phyloP scores from a whole-genome alignment of 495 filamentous ascomycete genomes.

The Chaetomidium leptoderma region DNA sequence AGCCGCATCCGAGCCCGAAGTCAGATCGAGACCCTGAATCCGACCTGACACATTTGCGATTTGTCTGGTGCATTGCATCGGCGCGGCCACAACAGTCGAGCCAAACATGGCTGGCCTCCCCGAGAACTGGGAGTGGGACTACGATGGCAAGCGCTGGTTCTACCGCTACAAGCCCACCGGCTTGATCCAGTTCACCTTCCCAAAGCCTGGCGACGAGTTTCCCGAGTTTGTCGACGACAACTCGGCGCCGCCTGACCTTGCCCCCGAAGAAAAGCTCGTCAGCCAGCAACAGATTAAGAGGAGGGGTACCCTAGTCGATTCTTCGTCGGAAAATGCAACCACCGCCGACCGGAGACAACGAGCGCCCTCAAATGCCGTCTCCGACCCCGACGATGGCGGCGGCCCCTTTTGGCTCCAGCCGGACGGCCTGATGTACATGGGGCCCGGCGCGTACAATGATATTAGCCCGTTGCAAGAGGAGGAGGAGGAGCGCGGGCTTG shows the following conservation, averaged over 20 bases:
- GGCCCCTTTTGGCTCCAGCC: conserved; percentile 38
- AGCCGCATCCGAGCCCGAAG: background rate
- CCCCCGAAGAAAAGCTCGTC: conserved; percentile 36
- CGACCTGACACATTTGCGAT: background rate
- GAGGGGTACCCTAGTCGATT: conserved; percentile 22
- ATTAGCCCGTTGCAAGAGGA: conserved; percentile 36
- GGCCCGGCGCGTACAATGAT: conserved; percentile 36
- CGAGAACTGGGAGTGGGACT: conserved; percentile 46
- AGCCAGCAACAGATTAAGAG: conserved; percentile 36
- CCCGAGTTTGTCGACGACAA: conserved; percentile 41
- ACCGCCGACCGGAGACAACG: conserved; percentile 15
- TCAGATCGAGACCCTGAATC: background rate
- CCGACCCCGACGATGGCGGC: conserved; percentile 22
- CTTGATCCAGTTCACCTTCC: conserved; percentile 45
- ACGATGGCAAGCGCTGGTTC: conserved; percentile 47
- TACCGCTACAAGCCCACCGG: conserved; percentile 46
- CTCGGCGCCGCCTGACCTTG: conserved; percentile 31
- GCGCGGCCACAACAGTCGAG: background rate
- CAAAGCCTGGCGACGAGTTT: conserved; percentile 48
- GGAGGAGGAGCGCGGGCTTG: conserved; percentile 18
- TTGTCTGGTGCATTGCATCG: background rate
- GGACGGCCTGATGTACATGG: conserved; percentile 42
- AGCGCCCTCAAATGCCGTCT: conserved; percentile 10
- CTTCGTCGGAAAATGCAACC: background rate
- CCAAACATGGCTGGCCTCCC: conserved; percentile 38